Conservation (phyloP, 352 stramenopile genomes). For the Phytophthora sp. region DNA sequence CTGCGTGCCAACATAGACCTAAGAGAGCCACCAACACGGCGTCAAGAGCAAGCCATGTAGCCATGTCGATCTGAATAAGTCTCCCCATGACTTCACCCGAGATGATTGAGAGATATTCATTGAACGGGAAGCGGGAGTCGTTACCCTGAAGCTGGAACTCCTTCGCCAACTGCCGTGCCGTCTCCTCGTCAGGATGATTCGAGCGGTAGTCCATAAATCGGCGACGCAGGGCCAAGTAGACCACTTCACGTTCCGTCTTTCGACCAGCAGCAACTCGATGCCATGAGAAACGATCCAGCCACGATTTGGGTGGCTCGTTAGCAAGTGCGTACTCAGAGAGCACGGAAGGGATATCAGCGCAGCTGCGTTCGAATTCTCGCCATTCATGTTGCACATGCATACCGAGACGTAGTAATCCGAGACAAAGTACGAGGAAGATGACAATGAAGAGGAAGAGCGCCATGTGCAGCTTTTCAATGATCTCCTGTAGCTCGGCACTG, state of each 20-base stretch:
- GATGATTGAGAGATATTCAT: slow-evolving; percentile 82
- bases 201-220: slow-evolving; percentile 77
- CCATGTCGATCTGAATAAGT: slow-evolving; percentile 75
- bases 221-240: slow-evolving; percentile 65
- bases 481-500: slow-evolving; percentile 63
- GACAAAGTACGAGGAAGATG: slow-evolving; percentile 80
- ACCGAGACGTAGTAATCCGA: slow-evolving; percentile 65
- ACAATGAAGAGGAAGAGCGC: slow-evolving; percentile 84
- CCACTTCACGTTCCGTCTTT: slow-evolving; percentile 63
- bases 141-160: slow-evolving; percentile 64
- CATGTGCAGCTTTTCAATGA: slow-evolving; percentile 82
- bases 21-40: slow-evolving; percentile 56
- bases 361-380: slow-evolving; percentile 72
- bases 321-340: slow-evolving; percentile 67
- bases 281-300: slow-evolving; percentile 45
- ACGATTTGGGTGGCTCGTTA: slow-evolving; percentile 51
- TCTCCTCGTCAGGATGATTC: slow-evolving; percentile 65
- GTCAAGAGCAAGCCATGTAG: slow-evolving; percentile 72
- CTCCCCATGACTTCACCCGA: slow-evolving; percentile 75
- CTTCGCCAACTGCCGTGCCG: slow-evolving; percentile 49
- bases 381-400: slow-evolving; percentile 70
- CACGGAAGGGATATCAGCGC: slow-evolving; percentile 55
- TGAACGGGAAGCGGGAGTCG: slow-evolving; percentile 69
- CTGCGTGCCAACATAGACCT: slow-evolving; percentile 50
- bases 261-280: slow-evolving; percentile 30